Percentiles rank a stretch among this genome's conserved stretches.
Conservation (phyloP, 768 basidiomycete genomes). For the Cystoderma amianthinum region DNA sequence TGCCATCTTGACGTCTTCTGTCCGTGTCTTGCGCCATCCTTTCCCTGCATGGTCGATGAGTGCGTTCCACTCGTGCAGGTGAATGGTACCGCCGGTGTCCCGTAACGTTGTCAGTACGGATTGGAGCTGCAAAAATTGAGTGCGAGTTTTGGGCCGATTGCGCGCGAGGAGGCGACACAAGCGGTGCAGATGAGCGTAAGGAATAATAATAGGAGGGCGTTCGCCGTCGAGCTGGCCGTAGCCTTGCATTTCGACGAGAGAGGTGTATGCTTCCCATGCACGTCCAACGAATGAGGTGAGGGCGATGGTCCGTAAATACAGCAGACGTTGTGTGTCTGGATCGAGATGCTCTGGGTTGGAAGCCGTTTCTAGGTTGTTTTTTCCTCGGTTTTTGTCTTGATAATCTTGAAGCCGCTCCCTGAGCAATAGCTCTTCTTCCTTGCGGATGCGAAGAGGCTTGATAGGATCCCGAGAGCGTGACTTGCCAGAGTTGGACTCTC, state of each 20-base stretch:
- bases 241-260: constrained; percentile 23
- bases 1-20: constrained; percentile 53
- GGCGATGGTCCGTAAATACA: constrained; percentile 12
- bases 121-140: constrained; percentile 58
- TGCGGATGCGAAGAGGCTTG: neutral
- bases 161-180: constrained; percentile 53
- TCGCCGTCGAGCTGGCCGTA: constrained; percentile 10
- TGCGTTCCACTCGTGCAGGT: constrained; percentile 71
- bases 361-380: neutral
- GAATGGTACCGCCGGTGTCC: constrained; percentile 43
- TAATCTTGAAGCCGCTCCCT: neutral
- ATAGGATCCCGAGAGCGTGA: neutral
- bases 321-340: constrained; percentile 6
- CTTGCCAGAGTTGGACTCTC: too few relatives aligned
- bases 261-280: constrained; percentile 36
- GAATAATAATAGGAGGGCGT: constrained; percentile 18
- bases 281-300: constrained; percentile 14
- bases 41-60: constrained; percentile 63
- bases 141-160: constrained; percentile 48
- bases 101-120: constrained; percentile 57
- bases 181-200: constrained; percentile 48
- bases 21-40: constrained; percentile 52
- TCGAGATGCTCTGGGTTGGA: constrained; percentile 2
- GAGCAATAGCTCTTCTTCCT: neutral
- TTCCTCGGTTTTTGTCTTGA: neutral